Evolutionary conservation across 768 basidiomycete genomes (phyloP).

Genomic region (Hygrophorus pudorinus): DNA sequence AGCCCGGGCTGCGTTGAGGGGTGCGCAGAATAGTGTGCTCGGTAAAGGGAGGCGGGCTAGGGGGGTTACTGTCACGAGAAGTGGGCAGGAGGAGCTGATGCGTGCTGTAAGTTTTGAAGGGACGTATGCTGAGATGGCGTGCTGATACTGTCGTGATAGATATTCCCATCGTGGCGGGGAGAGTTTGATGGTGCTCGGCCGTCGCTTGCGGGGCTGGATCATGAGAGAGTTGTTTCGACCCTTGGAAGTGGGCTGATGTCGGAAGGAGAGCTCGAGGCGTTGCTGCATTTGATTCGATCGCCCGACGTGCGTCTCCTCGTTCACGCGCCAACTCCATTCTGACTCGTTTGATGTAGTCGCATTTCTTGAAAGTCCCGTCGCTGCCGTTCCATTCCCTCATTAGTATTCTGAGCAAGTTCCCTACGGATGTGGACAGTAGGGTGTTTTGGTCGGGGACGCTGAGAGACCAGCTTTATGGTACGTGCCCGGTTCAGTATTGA

Average conservation of each 20-base stretch:
- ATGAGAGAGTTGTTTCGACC: conserved; percentile 46
- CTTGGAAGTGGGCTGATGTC: conserved; percentile 59
- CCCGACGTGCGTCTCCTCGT: conserved; percentile 51
- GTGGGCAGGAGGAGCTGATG: conserved; percentile 77
- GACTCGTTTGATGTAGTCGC: conserved; percentile 40
- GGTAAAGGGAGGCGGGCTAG: conserved; percentile 72
- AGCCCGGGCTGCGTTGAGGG: conserved; percentile 59
- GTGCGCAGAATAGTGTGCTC: conserved; percentile 40
- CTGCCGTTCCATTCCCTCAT: conserved; percentile 75
- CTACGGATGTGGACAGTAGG: conserved; percentile 62
- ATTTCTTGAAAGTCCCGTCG: conserved; percentile 78
- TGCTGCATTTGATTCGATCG: conserved; percentile 62
- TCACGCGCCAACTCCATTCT: not conserved
- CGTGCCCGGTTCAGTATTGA: conserved; percentile 14
- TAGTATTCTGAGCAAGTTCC: conserved; percentile 71
- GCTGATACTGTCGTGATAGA: conserved; percentile 23
- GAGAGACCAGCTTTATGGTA: conserved; percentile 61
- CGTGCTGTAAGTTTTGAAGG: conserved; percentile 41
- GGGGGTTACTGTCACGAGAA: conserved; percentile 76
- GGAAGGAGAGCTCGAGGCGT: conserved; percentile 53
- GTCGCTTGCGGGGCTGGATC: conserved; percentile 53
- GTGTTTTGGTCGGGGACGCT: conserved; percentile 61
- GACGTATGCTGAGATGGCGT: not conserved
- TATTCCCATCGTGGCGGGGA: conserved; percentile 79
- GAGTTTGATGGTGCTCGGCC: conserved; percentile 60